Percentiles rank a stretch among this genome's conserved stretches.
Conservation (phyloP, 2,329 filamentous ascomycete genomes). For the Colletotrichum sp. region DNA sequence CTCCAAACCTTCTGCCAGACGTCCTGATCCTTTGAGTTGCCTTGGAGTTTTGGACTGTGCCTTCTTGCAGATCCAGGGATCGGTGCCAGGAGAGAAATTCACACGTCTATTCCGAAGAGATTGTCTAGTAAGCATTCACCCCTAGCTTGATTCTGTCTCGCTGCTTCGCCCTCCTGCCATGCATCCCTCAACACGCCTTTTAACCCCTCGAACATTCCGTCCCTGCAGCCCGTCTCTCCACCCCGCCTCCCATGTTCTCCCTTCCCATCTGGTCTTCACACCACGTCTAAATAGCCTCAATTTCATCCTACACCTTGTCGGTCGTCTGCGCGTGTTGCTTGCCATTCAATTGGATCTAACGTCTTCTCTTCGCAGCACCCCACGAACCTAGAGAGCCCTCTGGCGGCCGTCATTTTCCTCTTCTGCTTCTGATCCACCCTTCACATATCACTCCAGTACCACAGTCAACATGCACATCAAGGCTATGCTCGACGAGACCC, state of each 20-base stretch:
- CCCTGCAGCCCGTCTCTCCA: not conserved
- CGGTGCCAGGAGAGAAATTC: slow-evolving; percentile 7
- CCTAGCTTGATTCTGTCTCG: slow-evolving; percentile 3
- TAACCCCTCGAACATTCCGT: slow-evolving; percentile 15
- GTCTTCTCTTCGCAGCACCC: not conserved
- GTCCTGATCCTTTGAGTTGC: not conserved
- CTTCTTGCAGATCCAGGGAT: not conserved
- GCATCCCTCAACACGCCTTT: not conserved
- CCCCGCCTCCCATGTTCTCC: not conserved
- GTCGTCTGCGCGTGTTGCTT: not conserved
- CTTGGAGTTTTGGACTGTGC: not conserved
- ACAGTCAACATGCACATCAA: slow-evolving; percentile 84
- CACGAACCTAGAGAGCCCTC: slow-evolving; percentile 2
- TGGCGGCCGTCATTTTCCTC: not conserved
- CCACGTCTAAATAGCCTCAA: slow-evolving; percentile 5
- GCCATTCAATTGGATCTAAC: slow-evolving; percentile 10
- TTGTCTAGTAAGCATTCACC: slow-evolving; percentile 8
- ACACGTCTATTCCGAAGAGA: not conserved
- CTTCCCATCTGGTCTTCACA: not conserved
- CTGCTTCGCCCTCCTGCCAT: not conserved
- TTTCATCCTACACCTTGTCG: not conserved
- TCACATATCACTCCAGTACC: not conserved
- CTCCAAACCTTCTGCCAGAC: not conserved
- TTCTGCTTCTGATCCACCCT: not conserved
- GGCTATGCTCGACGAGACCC: slow-evolving; percentile 84